A percentile compares a stretch with the other conserved stretches of the same genome.
phyloP scores from a whole-genome alignment of 257 asterid species.

The Solanum boliviense region DNA sequence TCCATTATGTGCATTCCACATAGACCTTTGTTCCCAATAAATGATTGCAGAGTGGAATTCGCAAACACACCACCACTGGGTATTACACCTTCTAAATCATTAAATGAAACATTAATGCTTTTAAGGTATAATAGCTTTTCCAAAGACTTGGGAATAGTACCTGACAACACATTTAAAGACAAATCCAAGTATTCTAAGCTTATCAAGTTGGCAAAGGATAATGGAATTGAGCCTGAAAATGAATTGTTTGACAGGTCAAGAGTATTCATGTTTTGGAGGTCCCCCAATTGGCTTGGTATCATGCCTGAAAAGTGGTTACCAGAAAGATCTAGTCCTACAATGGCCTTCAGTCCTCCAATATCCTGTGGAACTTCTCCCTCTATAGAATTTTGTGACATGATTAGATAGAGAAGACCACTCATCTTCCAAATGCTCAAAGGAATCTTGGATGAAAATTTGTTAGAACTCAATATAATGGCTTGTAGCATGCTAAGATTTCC shows the following conservation, averaged over 20 bases:
- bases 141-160: slow-evolving; percentile 19
- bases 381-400: slow-evolving; percentile 15
- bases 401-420: slow-evolving; percentile 7
- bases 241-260: slow-evolving; percentile 21
- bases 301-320: slow-evolving; percentile 17
- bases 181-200: slow-evolving; percentile 22
- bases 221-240: slow-evolving; percentile 27
- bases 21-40: slow-evolving; percentile 8
- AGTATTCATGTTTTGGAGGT: slow-evolving; percentile 3
- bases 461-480: slow-evolving; percentile 8
- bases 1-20: slow-evolving; percentile 11
- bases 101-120: slow-evolving; percentile 15
- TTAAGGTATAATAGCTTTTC: slow-evolving; percentile 7
- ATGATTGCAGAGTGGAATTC: slow-evolving; percentile 18
- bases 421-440: slow-evolving; percentile 24
- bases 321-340: slow-evolving; percentile 21
- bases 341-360: slow-evolving; percentile 10
- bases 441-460: slow-evolving; percentile 18
- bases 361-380: slow-evolving; percentile 18
- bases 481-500: slow-evolving; percentile 18
- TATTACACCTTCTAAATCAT: slow-evolving; percentile 21
- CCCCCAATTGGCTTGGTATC: slow-evolving; percentile 21
- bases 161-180: slow-evolving; percentile 19
- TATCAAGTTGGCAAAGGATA: slow-evolving; percentile 17
- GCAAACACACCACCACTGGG: slow-evolving; percentile 26